Evolutionary conservation across 192 early-diverging fungal species (phyloP), one percentile per base, ranked within the genome.

Genomic region (Podila horticola): DNA sequence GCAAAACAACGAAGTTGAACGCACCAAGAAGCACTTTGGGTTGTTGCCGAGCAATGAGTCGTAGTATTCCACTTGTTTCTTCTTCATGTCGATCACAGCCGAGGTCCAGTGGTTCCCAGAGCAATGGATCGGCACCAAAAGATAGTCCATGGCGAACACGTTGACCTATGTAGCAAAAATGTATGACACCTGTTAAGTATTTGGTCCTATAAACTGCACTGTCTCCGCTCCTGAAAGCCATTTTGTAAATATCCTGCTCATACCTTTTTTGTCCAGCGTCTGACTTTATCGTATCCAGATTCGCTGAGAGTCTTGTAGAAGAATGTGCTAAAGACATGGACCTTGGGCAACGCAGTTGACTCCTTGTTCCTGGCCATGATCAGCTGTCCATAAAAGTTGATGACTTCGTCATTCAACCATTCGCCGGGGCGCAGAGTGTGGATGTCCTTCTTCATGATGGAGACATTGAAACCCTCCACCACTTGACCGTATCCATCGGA

Each of bases 371-470:
- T 89, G 1, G 88, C 82, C 69, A 92, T 88, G 17, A 96, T 86
- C 52, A 99, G 82, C 51, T 92, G 86, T 68, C 93, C 90, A 81
- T 97, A 99, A 83, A 94, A 96, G 76, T 99, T 98, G 82, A 99
- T 97, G 24, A 96, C 96, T 73, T 98, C 95, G 79, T 99, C 97
- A 79, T 99, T 98, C 10, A 99, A 86, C 97, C 97, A 99, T 22
- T 85, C 72, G 26, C 92, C 89, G 45, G 88, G 87, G 17, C 76
- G 59, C 60, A 99, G 79, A 20, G 95, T 97, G 20, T 72, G 66
- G 17, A 99, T 84, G 58, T 97, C 96, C 28, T 70, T 77, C 9
- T 82, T 83, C 7, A 61, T 69, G 2, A 95, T 66, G 0, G 89
- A 84, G n/a, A 93, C 84, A 49, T 93, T 93, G 67, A 90, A 91